Evolutionary conservation across 805 yeast species (phyloP), one percentile per base, ranked within the genome.

Genomic region (Nakazawaea siamensis): DNA sequence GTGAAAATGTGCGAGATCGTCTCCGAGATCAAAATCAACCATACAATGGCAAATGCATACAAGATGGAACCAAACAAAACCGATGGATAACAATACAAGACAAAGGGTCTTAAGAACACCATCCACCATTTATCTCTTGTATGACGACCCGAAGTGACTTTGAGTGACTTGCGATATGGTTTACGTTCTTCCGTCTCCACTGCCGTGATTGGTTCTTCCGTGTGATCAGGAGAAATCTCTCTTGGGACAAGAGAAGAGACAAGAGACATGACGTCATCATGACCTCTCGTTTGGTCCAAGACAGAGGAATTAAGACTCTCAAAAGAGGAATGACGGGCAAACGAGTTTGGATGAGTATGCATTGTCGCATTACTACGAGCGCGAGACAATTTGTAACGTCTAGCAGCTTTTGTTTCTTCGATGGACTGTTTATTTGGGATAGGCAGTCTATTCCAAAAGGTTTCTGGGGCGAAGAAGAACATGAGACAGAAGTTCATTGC

Each of bases 11-110:
- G 58, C 2, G 75, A 60, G 24, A 76, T 63, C 0, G 74, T 62
- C 45, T 75, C 80, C 2, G 79, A 70, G 30, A 76, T 67, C 20
- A 74, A 69, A 48, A 76, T 74, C 30, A 76, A 64, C 80, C 80
- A 76, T 14, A 75, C 77, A 15, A 76, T 77, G 12, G 79, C 72
- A 34, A 75, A 56, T 1, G 76, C 57, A 47, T 76, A 75, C 3
- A 71, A 49, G 7, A 75, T 46, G 1, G 79, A 57, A 0, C 76
- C 68, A 46, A 62, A 76, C 4, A 70, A 46, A 13, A 76, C 57
- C 1, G 70, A 55, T 0, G 80, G 80, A 48, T 74, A 76, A 4
- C 46, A 34, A 37, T 54, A 60, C 4, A 76, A 58, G 18, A 66
- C 61, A 39, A 75, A 63, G 2, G 82, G 82, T 28, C 82, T 56